phyloP scores from a whole-genome alignment of 2,329 filamentous ascomycete genomes.

The Macrophomina pseudophaseolina region DNA sequence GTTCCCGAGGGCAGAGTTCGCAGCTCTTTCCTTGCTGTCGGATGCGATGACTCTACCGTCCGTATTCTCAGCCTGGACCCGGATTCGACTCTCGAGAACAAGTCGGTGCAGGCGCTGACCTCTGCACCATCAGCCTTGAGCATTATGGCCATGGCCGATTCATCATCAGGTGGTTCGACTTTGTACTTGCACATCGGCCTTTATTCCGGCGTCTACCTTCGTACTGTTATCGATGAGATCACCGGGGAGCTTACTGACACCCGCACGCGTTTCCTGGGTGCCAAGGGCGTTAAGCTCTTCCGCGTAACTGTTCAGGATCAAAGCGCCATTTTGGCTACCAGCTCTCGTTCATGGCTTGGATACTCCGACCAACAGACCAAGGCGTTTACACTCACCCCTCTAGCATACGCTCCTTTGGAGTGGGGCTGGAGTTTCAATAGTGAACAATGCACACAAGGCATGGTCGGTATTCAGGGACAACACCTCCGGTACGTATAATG shows the following conservation, averaged over 20 bases:
- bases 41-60: slow-evolving; percentile 95
- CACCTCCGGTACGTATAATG: slow-evolving; percentile 73
- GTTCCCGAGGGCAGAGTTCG: slow-evolving; percentile 88
- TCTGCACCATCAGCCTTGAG: slow-evolving; percentile 86
- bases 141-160: slow-evolving; percentile 96
- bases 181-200: slow-evolving; percentile 96
- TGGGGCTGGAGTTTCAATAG: slow-evolving; percentile 98
- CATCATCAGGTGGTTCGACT: slow-evolving; percentile 83
- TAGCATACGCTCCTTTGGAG: slow-evolving; percentile 86
- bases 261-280: slow-evolving; percentile 89
- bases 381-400: slow-evolving; percentile 87
- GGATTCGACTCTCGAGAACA: slow-evolving; percentile 87
- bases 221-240: slow-evolving; percentile 92
- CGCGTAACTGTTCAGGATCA: slow-evolving; percentile 86
- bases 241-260: slow-evolving; percentile 96
- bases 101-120: slow-evolving; percentile 91
- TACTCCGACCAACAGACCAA: slow-evolving; percentile 88
- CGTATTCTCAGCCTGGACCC: slow-evolving; percentile 89
- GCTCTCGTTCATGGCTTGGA: slow-evolving; percentile 93
- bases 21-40: slow-evolving; percentile 92
- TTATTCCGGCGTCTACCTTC: slow-evolving; percentile 92
- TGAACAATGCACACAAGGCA: slow-evolving; percentile 89
- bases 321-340: slow-evolving; percentile 85
- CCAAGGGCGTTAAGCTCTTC: slow-evolving; percentile 87
- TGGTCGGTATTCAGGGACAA: slow-evolving; percentile 90